A percentile compares a stretch with the other conserved stretches of the same genome.
These are phyloP conservation scores for Wickerhamiella cacticola DNA, from an alignment of 805 yeast species.

Conservation along the genomic window DNA sequence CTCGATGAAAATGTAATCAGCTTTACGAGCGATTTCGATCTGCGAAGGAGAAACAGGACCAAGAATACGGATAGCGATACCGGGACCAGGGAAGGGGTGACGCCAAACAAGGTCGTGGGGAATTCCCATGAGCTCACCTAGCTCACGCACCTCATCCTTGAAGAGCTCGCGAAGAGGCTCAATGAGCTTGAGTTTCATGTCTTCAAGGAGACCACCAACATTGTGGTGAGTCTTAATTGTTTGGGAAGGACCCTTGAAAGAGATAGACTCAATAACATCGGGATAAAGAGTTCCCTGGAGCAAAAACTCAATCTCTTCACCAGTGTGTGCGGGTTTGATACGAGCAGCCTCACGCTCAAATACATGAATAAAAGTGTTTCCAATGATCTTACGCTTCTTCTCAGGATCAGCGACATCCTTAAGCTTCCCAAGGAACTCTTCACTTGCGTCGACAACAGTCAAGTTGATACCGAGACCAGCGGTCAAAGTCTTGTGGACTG, in stretches of 20 bases:
- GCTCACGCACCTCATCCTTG: conserved; percentile 96
- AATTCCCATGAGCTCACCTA: conserved; percentile 89
- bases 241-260: conserved; percentile 99
- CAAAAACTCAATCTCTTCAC: conserved; percentile 80
- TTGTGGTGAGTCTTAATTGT: conserved; percentile 99
- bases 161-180: conserved; percentile 98
- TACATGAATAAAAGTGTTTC: conserved; percentile 93
- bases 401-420: conserved; percentile 97
- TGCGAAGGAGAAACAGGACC: conserved; percentile 94
- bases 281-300: conserved; percentile 97
- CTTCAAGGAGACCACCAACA: conserved; percentile 94
- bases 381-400: conserved; percentile 96
- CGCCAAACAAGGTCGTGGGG: conserved; percentile 98
- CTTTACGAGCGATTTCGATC: conserved; percentile 93
- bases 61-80: conserved; percentile 93
- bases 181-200: conserved; percentile 95
- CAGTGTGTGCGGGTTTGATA: conserved; percentile 70
- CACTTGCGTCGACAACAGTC: conserved; percentile 88
- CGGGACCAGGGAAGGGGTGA: conserved; percentile 99
- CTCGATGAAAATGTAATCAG: conserved; percentile 90
- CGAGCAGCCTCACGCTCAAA: conserved; percentile 92
- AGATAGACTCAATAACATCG: conserved; percentile 95
- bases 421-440: conserved; percentile 72
- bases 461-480: conserved; percentile 91
- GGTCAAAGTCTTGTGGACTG: conserved; percentile 77